Evolutionary conservation across 1,139 yeast genomes (phyloP), one percentile per base, ranked within the genome.

Genomic region (Saccharomycopsis hybrid): DNA sequence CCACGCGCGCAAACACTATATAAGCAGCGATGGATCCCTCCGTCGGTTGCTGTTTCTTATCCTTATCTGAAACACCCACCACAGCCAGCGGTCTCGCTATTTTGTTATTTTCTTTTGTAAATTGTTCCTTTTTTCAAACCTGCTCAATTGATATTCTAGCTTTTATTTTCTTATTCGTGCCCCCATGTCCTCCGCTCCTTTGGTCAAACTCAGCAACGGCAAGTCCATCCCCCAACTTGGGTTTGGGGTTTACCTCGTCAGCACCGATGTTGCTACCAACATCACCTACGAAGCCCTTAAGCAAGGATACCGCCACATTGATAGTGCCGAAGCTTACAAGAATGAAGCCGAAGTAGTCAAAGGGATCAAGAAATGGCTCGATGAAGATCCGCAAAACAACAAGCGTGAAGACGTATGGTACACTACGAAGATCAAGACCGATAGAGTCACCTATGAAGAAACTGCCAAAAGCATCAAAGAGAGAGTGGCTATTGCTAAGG

Each of bases 241-340:
- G 48, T 70, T 79, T 55, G 86, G 86, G 43, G 77, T 81, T 64
- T 81, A 87, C 87, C 80, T 81, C 62, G 76, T 81, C 57, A 73
- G 77, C 59, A 72, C 73, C 43, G 73, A 66, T 29, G 72, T 74
- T 42, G 78, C 82, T 54, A 80, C 84, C 37, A 76, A 74, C 47
- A 78, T 77, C 55, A 75, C 81, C 54, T 80, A 79, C 70, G 73
- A 79, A 47, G 87, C 86, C 56, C 79, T 81, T 59, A 80, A 80
- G 62, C 69, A 70, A 25, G 94, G 94, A 8, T 85, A 85, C 72
- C 74, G 92, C 65, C 68, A 81, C 55, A 81, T 83, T 57, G 90
- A 83, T 61, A 86, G 87, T 60, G 94, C 92, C 48, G 74, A 76
- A 63, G 90, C 82, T 63, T 85, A 85, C 64, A 90, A 86, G 55